These are phyloP conservation scores for Hymenotorrendiella dingleyae DNA, from an alignment of 2,329 filamentous ascomycete species.

Conservation along the genomic window DNA sequence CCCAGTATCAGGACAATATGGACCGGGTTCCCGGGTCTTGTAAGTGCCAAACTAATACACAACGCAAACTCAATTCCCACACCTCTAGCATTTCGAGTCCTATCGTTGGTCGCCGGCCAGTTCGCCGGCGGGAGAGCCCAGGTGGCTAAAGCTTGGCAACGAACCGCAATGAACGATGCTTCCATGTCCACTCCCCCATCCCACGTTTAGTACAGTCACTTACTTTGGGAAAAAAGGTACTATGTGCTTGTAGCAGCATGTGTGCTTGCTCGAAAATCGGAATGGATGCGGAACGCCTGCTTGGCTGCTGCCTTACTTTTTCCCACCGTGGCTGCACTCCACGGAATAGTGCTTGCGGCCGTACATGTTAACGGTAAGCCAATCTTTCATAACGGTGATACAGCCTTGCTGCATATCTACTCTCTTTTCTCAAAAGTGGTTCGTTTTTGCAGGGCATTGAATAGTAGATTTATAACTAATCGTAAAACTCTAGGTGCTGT, in stretches of 20 bases:
- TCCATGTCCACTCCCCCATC: background rate
- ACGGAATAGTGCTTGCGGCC: constrained; percentile 55
- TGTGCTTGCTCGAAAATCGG: constrained; percentile 53
- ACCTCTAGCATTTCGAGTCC: background rate
- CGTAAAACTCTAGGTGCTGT: no score
- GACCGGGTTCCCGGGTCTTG: constrained; percentile 46
- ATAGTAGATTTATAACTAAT: no score
- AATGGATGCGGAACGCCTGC: constrained; percentile 58
- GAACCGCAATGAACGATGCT: no score
- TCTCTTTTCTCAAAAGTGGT: no score
- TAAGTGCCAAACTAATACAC: constrained; percentile 30
- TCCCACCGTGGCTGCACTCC: constrained; percentile 58
- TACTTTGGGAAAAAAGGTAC: constrained; percentile 38
- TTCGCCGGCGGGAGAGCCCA: background rate
- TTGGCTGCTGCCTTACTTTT: constrained; percentile 57
- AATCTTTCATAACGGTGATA: constrained; percentile 18
- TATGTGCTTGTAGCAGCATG: constrained; percentile 60
- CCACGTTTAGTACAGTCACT: constrained; percentile 1
- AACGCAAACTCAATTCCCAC: background rate
- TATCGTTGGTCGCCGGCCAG: background rate
- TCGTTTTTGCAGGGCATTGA: no score
- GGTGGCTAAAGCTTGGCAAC: no score
- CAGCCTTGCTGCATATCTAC: background rate
- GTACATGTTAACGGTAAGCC: constrained; percentile 54
- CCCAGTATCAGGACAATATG: constrained; percentile 53